Conservation (phyloP, 441 rosid genomes). For the Gossypium lobatum region DNA sequence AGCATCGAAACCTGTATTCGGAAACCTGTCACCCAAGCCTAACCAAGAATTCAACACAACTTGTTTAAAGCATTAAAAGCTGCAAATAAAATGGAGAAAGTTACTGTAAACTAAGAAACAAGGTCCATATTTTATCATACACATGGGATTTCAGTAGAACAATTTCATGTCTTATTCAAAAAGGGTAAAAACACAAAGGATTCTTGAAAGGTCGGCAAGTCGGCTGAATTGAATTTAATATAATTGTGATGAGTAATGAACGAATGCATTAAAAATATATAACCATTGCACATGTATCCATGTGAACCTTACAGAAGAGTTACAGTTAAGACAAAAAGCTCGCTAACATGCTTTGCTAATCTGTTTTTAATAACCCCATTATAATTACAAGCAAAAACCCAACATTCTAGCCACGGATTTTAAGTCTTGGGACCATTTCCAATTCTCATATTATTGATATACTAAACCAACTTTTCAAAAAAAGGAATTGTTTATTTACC, state of each 20-base stretch:
- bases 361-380: background rate
- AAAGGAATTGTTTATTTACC: background rate
- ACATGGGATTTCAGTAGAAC: background rate
- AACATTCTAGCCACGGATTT: background rate
- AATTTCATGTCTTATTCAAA: background rate
- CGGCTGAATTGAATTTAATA: conserved; percentile 22
- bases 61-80: background rate
- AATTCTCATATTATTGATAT: background rate
- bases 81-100: background rate
- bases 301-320: conserved; percentile 19
- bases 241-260: background rate
- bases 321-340: conserved; percentile 11
- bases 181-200: background rate
- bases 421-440: background rate
- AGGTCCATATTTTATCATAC: background rate
- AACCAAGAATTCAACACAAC: background rate
- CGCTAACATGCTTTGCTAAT: conserved; percentile 2
- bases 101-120: background rate
- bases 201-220: conserved; percentile 4
- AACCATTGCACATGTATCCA: conserved; percentile 28
- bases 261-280: conserved; percentile 15
- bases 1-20: background rate
- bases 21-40: background rate
- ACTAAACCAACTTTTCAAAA: background rate
- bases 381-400: conserved; percentile 2